phyloP scores from a whole-genome alignment of 768 basidiomycete species.

The Suillus hirtellus region DNA sequence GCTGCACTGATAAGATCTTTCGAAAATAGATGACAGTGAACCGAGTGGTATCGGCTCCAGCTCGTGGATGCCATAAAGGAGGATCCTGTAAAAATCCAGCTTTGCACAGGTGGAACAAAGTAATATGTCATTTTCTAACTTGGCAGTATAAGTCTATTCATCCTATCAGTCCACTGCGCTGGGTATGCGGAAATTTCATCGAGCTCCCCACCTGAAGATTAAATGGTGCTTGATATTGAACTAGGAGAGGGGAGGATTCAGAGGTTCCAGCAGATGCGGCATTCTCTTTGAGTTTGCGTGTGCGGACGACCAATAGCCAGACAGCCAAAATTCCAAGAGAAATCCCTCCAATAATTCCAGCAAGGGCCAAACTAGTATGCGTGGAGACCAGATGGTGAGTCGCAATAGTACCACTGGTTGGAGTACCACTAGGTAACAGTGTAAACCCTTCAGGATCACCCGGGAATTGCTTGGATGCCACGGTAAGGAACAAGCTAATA shows the following conservation, averaged over 20 bases:
- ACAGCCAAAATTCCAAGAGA: background rate
- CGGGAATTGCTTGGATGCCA: background rate
- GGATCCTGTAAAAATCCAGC: slow-evolving; percentile 9
- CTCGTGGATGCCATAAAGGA: slow-evolving; percentile 7
- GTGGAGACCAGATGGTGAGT: too few species aligned
- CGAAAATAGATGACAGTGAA: slow-evolving; percentile 2
- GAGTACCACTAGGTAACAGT: background rate
- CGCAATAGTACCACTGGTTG: background rate
- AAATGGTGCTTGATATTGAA: background rate
- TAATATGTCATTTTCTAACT: background rate
- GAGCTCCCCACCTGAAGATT: background rate
- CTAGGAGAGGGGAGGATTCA: background rate
- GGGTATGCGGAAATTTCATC: background rate
- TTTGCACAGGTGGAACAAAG: slow-evolving; percentile 10
- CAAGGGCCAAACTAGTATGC: background rate
- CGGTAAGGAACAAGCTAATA: background rate
- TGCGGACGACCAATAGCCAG: background rate
- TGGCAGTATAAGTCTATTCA: background rate
- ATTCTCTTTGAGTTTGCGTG: background rate
- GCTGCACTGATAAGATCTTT: slow-evolving; percentile 9
- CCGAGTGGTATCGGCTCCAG: slow-evolving; percentile 2
- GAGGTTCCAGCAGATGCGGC: background rate
- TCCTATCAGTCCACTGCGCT: background rate
- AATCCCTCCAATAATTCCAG: background rate
- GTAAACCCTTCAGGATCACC: background rate